phyloP scores from a whole-genome alignment of 176 grass and related monocot genomes.

The Leersia perrieri region DNA sequence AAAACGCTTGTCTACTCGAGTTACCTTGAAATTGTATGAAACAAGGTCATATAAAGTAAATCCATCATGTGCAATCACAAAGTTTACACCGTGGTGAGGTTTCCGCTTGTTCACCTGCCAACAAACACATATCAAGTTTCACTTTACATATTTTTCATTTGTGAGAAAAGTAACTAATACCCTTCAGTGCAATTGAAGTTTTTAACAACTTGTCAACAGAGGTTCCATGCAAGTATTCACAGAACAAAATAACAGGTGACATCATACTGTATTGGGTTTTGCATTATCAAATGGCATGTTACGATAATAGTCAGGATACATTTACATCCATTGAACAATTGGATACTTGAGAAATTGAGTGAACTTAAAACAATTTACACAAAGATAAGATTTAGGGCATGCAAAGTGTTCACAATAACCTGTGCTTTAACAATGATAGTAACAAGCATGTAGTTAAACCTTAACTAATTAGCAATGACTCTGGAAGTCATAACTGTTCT shows the following conservation, averaged over 20 bases:
- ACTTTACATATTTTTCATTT: slow-evolving; percentile 4
- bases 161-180: background rate
- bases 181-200: slow-evolving; percentile 7
- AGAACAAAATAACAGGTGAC: background rate
- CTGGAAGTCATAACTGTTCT: background rate
- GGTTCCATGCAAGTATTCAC: background rate
- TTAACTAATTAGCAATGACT: background rate
- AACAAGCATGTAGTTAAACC: background rate
- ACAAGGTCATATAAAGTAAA: slow-evolving; percentile 97
- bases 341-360: background rate
- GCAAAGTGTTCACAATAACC: background rate
- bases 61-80: slow-evolving; percentile 96
- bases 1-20: slow-evolving; percentile 14
- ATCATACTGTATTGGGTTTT: background rate
- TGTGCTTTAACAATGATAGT: background rate
- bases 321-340: background rate
- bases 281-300: slow-evolving; percentile 12
- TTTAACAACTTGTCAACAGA: slow-evolving; percentile 5
- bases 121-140: slow-evolving; percentile 11
- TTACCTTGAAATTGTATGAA: slow-evolving; percentile 94
- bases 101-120: slow-evolving; percentile 79
- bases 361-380: background rate
- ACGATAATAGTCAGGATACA: background rate
- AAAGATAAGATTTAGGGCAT: background rate
- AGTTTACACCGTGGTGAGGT: slow-evolving; percentile 85